These are phyloP conservation scores for Castanea crenata DNA, from an alignment of 306 rosid genomes.

Conservation along the genomic window DNA sequence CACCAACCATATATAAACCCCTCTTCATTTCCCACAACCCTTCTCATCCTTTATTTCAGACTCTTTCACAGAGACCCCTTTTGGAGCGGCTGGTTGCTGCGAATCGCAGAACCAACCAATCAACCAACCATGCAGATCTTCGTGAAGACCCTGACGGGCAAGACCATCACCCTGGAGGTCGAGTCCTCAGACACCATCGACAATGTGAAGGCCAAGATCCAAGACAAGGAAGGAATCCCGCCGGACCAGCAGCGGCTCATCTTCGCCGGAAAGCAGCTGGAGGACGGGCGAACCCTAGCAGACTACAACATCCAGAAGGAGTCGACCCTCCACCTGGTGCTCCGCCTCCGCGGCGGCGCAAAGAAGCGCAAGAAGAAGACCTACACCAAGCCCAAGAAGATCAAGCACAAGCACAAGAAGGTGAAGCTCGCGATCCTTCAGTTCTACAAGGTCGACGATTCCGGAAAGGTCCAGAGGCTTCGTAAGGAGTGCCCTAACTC, in stretches of 20 bases:
- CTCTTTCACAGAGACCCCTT: too few relatives aligned
- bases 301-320: conserved; percentile 97
- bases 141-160: conserved; percentile 95
- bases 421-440: conserved; percentile 83
- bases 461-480: conserved; percentile 84
- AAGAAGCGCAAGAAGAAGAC: conserved; percentile 99
- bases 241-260: conserved; percentile 96
- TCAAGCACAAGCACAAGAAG: conserved; percentile 97
- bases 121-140: conserved; percentile 72
- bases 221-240: conserved; percentile 93
- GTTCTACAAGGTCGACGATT: conserved; percentile 86
- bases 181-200: conserved; percentile 92
- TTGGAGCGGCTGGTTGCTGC: background rate
- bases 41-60: too few relatives aligned
- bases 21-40: background rate
- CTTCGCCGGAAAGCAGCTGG: conserved; percentile 94
- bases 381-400: conserved; percentile 93
- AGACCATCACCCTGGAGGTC: conserved; percentile 90
- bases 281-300: conserved; percentile 93
- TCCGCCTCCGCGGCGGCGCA: conserved; percentile 93
- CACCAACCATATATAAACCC: background rate
- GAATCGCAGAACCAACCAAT: background rate
- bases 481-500: conserved; percentile 93
- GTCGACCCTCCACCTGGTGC: conserved; percentile 83
- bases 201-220: conserved; percentile 89